Percentiles rank a stretch among this genome's conserved stretches.
These are phyloP conservation scores for Tritrichomonas foetus DNA, from an alignment of 208 protist species.

Conservation along the genomic window DNA sequence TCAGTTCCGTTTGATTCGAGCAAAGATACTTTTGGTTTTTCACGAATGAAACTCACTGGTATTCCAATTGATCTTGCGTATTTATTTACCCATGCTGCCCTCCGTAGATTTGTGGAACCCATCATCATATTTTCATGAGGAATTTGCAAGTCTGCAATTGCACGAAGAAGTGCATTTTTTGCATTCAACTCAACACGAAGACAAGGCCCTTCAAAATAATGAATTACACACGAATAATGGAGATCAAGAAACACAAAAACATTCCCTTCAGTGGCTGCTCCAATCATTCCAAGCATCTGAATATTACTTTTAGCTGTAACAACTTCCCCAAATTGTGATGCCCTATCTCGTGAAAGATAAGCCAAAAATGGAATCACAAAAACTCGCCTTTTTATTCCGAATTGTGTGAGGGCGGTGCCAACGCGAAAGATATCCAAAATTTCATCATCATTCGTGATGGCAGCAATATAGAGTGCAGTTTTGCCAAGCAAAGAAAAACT, in stretches of 20 bases:
- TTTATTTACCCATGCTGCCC: background rate
- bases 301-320: background rate
- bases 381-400: background rate
- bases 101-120: background rate
- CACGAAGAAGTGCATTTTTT: background rate
- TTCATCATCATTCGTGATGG: background rate
- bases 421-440: background rate
- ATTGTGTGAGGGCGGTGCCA: background rate
- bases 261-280: background rate
- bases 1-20: background rate
- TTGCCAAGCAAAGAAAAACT: background rate
- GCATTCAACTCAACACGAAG: background rate
- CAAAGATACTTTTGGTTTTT: background rate
- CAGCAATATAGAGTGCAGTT: background rate
- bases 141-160: background rate
- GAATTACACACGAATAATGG: background rate
- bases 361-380: background rate
- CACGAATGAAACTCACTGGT: background rate
- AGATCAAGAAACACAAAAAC: constrained; percentile 15
- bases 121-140: background rate
- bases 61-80: background rate
- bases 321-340: background rate
- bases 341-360: background rate
- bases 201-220: background rate
- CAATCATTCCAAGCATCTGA: background rate